Evolutionary conservation across 208 protist species (phyloP), one percentile per base, ranked within the genome.

Genomic region (Leishmania braziliensis): DNA sequence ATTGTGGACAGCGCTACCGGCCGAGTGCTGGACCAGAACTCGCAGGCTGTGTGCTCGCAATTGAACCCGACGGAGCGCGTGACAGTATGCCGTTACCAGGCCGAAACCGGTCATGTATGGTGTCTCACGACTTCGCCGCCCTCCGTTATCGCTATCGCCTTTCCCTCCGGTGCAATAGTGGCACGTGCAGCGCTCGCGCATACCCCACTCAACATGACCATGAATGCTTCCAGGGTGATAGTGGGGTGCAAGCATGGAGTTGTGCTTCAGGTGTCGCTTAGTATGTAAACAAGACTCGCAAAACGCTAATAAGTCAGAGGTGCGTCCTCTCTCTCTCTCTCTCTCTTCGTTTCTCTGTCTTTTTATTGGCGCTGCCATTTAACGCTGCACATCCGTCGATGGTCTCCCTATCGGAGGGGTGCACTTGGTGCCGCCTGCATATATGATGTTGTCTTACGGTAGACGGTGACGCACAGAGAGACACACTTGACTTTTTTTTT

Each of bases 1-100:
- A 63, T 98, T 10, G 94, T 91, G 75, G 93, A 98, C 75, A 83
- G 80, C 43, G 71, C 89, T 10, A 88, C 84, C 0, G 88, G 85
- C 1, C 43, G 66, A 3, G 75, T 90, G 39, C 46, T 92, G 39
- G 78, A 87, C n/a, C 65, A 82, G 18, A 88, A 90, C 36, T 89
- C 87, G 46, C 12, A 12, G 16, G 84, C 58, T 16, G 46, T 91
- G 5, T 92, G 80, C n/a, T 36, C 78, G 29, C 50, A 79, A 68
- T 69, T 95, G 9, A 36, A 70, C 16, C 16, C 79, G 1, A 65
- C 36, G 5, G 70, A 89, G 65, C 86, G 83, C 0, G 65, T 93
- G 5, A 58, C 84, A 54, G 69, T 90, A 4, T 82, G 88, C 58
- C 80, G 90, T 16, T 85, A 89, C 20, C 86, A 86, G 20, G 81